phyloP scores from a whole-genome alignment of 371 early-diverging fungal species.

The Fennellomyces sp. region DNA sequence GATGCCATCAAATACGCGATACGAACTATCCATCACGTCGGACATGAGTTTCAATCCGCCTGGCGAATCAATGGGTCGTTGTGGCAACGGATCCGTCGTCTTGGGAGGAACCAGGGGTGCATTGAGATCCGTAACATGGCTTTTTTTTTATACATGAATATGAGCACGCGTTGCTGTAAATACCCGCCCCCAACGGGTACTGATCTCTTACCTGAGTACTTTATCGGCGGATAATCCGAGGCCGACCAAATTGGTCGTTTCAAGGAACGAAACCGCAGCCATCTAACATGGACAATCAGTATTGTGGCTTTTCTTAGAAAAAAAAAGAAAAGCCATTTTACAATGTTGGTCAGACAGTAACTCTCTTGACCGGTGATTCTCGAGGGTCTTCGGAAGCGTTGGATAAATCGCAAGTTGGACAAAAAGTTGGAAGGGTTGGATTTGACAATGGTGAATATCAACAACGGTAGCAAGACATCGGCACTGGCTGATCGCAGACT shows the following conservation, averaged over 20 bases:
- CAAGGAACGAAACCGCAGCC: constrained; percentile 49
- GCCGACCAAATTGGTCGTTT: constrained; percentile 49
- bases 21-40: constrained; percentile 48
- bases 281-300: constrained; percentile 32
- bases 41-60: constrained; percentile 43
- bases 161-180: background rate
- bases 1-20: constrained; percentile 46
- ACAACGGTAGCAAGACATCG: constrained; percentile 66
- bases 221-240: constrained; percentile 51
- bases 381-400: constrained; percentile 52
- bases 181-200: no score
- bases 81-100: background rate
- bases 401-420: constrained; percentile 63
- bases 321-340: constrained; percentile 10
- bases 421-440: constrained; percentile 70
- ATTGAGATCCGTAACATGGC: constrained; percentile 41
- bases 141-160: constrained; percentile 3
- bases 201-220: constrained; percentile 34
- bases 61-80: constrained; percentile 3
- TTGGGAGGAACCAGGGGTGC: constrained; percentile 11
- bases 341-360: constrained; percentile 57
- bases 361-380: constrained; percentile 49
- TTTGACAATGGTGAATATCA: constrained; percentile 71
- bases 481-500: constrained; percentile 42
- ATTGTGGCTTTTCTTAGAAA: background rate